phyloP scores from a whole-genome alignment of 1,139 yeast species.

The Blastobotrys aristatus region DNA sequence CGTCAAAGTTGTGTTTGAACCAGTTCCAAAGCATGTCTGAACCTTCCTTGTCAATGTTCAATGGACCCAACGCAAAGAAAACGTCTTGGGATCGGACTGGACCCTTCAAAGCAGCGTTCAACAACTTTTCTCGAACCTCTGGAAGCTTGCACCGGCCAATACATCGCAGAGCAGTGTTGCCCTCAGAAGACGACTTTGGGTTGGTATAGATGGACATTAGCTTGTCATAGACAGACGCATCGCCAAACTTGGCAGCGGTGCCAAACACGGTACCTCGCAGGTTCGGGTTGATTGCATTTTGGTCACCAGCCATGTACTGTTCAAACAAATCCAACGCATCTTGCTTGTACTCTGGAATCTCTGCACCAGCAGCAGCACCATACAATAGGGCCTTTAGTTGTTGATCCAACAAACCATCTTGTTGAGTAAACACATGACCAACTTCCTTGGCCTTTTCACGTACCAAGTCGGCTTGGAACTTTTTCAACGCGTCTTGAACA shows the following conservation, averaged over 20 bases:
- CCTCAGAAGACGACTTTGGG: constrained; percentile 68
- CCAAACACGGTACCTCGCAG: constrained; percentile 66
- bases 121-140: constrained; percentile 54
- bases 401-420: constrained; percentile 66
- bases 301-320: constrained; percentile 59
- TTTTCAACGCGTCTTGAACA: constrained; percentile 51
- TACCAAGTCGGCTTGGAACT: constrained; percentile 57
- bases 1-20: constrained; percentile 72
- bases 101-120: constrained; percentile 59
- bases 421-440: constrained; percentile 61
- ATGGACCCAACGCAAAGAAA: constrained; percentile 61
- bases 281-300: constrained; percentile 72
- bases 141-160: constrained; percentile 66
- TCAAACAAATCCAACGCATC: constrained; percentile 55
- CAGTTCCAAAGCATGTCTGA: constrained; percentile 68
- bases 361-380: constrained; percentile 59
- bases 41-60: constrained; percentile 60
- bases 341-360: constrained; percentile 50
- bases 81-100: constrained; percentile 76
- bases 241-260: constrained; percentile 63
- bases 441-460: constrained; percentile 50
- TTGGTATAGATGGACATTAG: constrained; percentile 59
- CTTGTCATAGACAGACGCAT: constrained; percentile 53
- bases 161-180: constrained; percentile 65
- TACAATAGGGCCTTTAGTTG: constrained; percentile 73